Percentiles rank a stretch among this genome's conserved stretches.
Conservation (phyloP, 768 basidiomycete genomes). For the Candolleomyces efflorescens region DNA sequence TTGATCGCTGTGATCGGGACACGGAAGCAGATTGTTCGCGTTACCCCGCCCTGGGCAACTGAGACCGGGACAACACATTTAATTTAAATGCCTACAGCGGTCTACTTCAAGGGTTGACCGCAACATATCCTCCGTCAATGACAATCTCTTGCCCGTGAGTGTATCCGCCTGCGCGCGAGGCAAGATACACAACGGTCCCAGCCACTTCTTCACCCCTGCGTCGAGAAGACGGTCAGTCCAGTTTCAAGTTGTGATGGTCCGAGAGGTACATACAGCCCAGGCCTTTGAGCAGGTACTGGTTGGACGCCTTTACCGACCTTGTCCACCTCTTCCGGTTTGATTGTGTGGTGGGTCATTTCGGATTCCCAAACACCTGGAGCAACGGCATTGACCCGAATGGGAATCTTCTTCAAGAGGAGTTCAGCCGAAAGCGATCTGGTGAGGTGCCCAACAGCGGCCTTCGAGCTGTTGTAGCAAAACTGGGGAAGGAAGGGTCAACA, state of each 20-base stretch:
- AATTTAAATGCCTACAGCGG: not conserved
- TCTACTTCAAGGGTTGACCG: constrained; percentile 56
- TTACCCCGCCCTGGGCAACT: no score
- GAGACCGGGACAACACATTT: not conserved
- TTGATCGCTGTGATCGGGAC: no score
- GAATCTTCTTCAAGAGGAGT: constrained; percentile 61
- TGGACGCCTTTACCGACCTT: constrained; percentile 54
- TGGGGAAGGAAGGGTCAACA: constrained; percentile 20
- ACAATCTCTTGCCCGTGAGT: constrained; percentile 76
- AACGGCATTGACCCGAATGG: constrained; percentile 69
- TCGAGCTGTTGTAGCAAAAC: constrained; percentile 82
- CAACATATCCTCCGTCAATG: constrained; percentile 70
- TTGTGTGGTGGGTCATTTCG: constrained; percentile 62
- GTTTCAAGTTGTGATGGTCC: not conserved
- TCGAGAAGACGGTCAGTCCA: not conserved
- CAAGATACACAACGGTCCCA: constrained; percentile 72
- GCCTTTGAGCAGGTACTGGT: constrained; percentile 56
- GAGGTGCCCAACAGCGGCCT: constrained; percentile 74
- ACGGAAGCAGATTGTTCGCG: no score
- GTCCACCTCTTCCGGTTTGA: constrained; percentile 45
- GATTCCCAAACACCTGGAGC: constrained; percentile 76
- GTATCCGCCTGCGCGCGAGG: constrained; percentile 68
- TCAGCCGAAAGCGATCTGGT: constrained; percentile 76
- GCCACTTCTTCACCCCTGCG: constrained; percentile 68
- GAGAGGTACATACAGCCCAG: constrained; percentile 59